These are phyloP conservation scores for Croton laevigatus DNA, from an alignment of 441 rosid species.

Conservation along the genomic window DNA sequence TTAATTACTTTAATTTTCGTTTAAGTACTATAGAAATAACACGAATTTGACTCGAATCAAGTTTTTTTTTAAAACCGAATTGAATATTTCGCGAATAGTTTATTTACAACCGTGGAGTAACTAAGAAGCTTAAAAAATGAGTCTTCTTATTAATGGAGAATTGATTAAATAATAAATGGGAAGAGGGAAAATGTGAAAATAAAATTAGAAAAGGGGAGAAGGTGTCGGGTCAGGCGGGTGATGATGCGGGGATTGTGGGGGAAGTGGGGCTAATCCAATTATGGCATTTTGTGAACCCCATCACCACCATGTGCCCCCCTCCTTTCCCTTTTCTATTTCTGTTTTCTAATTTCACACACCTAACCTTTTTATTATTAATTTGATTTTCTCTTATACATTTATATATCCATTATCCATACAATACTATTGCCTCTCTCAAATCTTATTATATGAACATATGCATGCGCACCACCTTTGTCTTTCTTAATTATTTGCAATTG, in stretches of 20 bases:
- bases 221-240: slow-evolving; percentile 15
- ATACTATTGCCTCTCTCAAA: too few species aligned
- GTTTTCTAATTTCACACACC: background rate
- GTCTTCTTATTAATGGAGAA: too few species aligned
- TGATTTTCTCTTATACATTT: background rate
- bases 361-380: background rate
- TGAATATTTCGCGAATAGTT: too few species aligned
- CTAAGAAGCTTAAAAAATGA: background rate
- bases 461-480: background rate
- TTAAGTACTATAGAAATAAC: too few species aligned
- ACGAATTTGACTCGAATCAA: too few species aligned
- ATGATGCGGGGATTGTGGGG: slow-evolving; percentile 49
- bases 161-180: too few species aligned
- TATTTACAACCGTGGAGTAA: too few species aligned
- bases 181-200: background rate
- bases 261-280: slow-evolving; percentile 18
- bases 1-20: too few species aligned
- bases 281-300: slow-evolving; percentile 5
- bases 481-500: background rate
- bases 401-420: background rate
- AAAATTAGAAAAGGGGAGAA: background rate
- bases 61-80: too few species aligned
- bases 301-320: background rate
- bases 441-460: background rate
- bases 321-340: background rate